phyloP scores from a whole-genome alignment of 1,284 basidiomycete genomes.

The Inonotus hispidus region DNA sequence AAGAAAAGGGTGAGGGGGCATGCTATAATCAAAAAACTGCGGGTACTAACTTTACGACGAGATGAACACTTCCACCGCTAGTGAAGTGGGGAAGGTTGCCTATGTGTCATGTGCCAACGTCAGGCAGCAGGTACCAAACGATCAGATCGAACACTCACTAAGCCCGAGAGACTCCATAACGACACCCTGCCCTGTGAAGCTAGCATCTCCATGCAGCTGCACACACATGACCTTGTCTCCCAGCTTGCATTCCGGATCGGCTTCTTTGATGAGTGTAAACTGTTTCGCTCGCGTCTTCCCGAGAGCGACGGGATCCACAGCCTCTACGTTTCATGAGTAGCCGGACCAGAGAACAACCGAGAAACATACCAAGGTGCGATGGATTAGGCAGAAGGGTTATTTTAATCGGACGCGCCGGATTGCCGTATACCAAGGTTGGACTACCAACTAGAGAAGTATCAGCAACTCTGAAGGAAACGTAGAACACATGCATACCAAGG shows the following conservation, averaged over 20 bases:
- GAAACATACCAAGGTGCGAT: constrained; percentile 65
- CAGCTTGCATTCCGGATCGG: constrained; percentile 61
- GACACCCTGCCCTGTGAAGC: constrained; percentile 84
- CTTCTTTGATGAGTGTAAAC: constrained; percentile 68
- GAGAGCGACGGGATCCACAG: constrained; percentile 78
- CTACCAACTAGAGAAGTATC: constrained; percentile 45
- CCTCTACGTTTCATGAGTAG: constrained; percentile 44
- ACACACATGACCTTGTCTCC: constrained; percentile 86
- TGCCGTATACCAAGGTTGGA: constrained; percentile 52
- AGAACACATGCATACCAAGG: constrained; percentile 43
- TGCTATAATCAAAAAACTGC: neutral
- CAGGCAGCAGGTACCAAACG: neutral
- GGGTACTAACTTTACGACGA: constrained; percentile 80
- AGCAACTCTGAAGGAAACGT: neutral
- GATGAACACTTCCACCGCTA: constrained; percentile 81
- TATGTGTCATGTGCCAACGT: constrained; percentile 28
- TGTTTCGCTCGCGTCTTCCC: constrained; percentile 92
- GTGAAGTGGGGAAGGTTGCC: constrained; percentile 85
- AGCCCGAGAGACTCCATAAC: constrained; percentile 85
- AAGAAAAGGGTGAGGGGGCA: constrained; percentile 1
- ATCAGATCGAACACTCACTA: constrained; percentile 40
- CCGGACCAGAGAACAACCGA: neutral
- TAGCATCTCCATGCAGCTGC: constrained; percentile 86
- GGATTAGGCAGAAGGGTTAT: constrained; percentile 84
- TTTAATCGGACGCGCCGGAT: constrained; percentile 47